Evolutionary conservation across 331 rosid genomes (phyloP).

Genomic region (Stylosanthes scabra): DNA sequence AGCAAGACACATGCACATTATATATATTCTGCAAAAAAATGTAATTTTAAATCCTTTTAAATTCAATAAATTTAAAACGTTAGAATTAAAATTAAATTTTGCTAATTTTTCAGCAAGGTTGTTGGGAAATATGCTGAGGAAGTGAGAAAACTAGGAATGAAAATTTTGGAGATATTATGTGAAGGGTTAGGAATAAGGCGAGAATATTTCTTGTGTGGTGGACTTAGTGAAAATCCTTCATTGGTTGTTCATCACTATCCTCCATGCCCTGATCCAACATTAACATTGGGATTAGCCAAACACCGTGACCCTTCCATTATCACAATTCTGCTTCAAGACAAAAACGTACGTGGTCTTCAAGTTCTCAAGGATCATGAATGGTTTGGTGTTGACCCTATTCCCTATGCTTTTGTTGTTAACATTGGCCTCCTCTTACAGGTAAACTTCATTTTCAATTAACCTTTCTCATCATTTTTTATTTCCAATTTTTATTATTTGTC

Average conservation of each 20-base stretch:
- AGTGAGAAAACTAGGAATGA: conserved; percentile 39
- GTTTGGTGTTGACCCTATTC: conserved; percentile 63
- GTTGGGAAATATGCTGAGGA: conserved; percentile 47
- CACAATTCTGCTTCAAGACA: conserved; percentile 64
- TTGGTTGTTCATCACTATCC: conserved; percentile 66
- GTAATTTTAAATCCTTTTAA: too few species aligned
- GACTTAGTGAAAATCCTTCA: conserved; percentile 41
- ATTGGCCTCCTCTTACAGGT: conserved; percentile 73
- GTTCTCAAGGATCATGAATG: conserved; percentile 65
- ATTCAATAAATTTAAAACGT: too few species aligned
- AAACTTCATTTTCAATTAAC: not conserved
- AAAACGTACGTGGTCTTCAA: conserved; percentile 57
- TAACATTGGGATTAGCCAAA: conserved; percentile 62
- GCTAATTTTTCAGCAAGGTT: conserved; percentile 45
- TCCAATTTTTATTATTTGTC: not conserved
- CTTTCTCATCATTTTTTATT: not conserved
- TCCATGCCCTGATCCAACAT: conserved; percentile 73
- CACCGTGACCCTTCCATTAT: conserved; percentile 68
- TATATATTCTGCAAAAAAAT: too few species aligned
- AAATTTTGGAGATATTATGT: conserved; percentile 52
- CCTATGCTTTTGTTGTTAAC: conserved; percentile 71
- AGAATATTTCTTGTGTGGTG: conserved; percentile 46
- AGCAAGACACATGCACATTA: too few species aligned
- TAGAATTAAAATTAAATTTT: too few species aligned
- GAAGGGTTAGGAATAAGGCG: conserved; percentile 54